phyloP scores from a whole-genome alignment of 192 early-diverging fungal species.

The Geosiphon pyriformis region DNA sequence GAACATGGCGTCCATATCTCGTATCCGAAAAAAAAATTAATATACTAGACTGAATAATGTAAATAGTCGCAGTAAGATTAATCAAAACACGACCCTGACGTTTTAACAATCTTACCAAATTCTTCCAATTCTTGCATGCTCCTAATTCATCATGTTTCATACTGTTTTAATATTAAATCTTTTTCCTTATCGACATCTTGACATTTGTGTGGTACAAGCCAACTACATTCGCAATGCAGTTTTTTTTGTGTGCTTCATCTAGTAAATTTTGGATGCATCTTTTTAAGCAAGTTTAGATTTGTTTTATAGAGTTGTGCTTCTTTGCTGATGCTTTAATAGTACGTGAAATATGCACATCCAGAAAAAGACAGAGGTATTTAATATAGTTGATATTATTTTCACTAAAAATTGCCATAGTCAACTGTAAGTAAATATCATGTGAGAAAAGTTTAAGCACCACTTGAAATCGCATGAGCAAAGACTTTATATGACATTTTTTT shows the following conservation, averaged over 20 bases:
- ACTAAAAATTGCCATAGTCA: too few species aligned
- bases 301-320: constrained; percentile 11
- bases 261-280: constrained; percentile 19
- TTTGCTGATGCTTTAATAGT: constrained; percentile 14
- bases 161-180: constrained; percentile 13
- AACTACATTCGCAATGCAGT: neutral
- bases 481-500: neutral
- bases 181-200: constrained; percentile 4
- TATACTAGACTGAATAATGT: too few species aligned
- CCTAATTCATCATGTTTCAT: too few species aligned
- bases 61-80: too few species aligned
- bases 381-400: constrained; percentile 16
- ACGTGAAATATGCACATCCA: constrained; percentile 1
- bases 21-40: too few species aligned
- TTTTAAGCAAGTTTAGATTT: neutral
- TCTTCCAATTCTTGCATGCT: too few species aligned
- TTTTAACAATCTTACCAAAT: too few species aligned
- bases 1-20: too few species aligned
- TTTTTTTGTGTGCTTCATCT: too few species aligned
- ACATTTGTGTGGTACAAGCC: constrained; percentile 7
- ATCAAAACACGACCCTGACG: too few species aligned
- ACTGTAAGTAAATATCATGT: constrained; percentile 3
- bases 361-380: neutral
- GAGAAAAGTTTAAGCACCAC: constrained; percentile 7
- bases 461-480: neutral